Evolutionary conservation across 495 filamentous ascomycete species (phyloP), one percentile per base, ranked within the genome.

Genomic region (Podospora anserina): DNA sequence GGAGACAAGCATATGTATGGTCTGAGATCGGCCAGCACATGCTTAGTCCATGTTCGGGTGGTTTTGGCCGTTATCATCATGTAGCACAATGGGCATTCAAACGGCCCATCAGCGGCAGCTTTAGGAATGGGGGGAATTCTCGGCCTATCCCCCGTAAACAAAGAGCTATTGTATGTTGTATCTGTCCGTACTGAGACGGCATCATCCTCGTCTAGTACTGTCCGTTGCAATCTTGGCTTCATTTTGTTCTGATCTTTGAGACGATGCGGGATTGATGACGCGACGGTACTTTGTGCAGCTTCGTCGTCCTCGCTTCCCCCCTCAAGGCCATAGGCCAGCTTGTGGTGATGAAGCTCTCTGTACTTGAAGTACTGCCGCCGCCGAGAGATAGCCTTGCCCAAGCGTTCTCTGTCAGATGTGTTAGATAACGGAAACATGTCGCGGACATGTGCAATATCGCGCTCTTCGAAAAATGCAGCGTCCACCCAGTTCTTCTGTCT

Each of bases 291-390:
- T 13, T 20, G 55, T 4, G 55, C 55, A 58, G 5, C 55, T 7
- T 58, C 55, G 13, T 58, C 55, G 55, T 58, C 18, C 2, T 58
- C 55, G 4, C 5, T 11, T 4, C 3, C 11, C n/a, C 55, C 19
- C 5, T 58, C 55, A 2, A 58, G 18, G 11, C 55, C 55, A 26
- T 15, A 18, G 4, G 55, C 18, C n/a, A 83, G 67, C 65, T 82
- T 82, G 5, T 59, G 55, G 61, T 77, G 74, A 68, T 81, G 82
- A 49, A 70, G 67, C 65, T 80, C 74, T 2, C 78, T 75, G 58
- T 84, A 83, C 56, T 66, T 75, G 5, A 83, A 70, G 62, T 76
- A 82, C 27, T 80, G 74, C 5, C 79, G 77, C 58, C 81, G 57
- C 34, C 74, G 71, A 3, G 77, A 79, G 26, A 80, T 82, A 3